Conservation (phyloP, 495 filamentous ascomycete species). For the Haplographium delicatum region DNA sequence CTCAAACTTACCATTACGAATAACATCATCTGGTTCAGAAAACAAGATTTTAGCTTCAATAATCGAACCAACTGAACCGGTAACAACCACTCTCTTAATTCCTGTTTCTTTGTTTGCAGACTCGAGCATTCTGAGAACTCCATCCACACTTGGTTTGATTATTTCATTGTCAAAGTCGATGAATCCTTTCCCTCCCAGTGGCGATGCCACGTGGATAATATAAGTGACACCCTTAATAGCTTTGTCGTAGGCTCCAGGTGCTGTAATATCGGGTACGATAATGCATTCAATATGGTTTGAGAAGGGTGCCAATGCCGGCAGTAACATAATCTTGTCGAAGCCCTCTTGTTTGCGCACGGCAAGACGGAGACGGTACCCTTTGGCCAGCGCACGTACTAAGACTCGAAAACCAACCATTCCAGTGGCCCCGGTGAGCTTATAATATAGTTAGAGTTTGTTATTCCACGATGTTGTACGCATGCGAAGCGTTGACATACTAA, state of each 20-base stretch:
- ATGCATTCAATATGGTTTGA: too few species aligned
- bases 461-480: too few species aligned
- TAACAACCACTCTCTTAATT: conserved; percentile 36
- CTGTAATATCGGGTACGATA: conserved; percentile 40
- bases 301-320: conserved; percentile 31
- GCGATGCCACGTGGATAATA: conserved; percentile 39
- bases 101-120: conserved; percentile 27
- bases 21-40: background rate
- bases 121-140: conserved; percentile 32
- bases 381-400: conserved; percentile 30
- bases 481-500: too few species aligned
- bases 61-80: too few species aligned
- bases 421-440: conserved; percentile 29
- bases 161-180: conserved; percentile 19
- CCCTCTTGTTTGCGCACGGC: conserved; percentile 35
- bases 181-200: background rate
- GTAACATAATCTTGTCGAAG: conserved; percentile 22
- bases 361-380: conserved; percentile 35
- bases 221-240: conserved; percentile 27
- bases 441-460: too few species aligned
- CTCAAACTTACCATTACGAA: too few species aligned
- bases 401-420: conserved; percentile 13
- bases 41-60: conserved; percentile 24
- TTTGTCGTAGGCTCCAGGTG: conserved; percentile 35
- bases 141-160: conserved; percentile 33